phyloP scores from a whole-genome alignment of 1,284 basidiomycete species.

The Ganoderma multipileum region DNA sequence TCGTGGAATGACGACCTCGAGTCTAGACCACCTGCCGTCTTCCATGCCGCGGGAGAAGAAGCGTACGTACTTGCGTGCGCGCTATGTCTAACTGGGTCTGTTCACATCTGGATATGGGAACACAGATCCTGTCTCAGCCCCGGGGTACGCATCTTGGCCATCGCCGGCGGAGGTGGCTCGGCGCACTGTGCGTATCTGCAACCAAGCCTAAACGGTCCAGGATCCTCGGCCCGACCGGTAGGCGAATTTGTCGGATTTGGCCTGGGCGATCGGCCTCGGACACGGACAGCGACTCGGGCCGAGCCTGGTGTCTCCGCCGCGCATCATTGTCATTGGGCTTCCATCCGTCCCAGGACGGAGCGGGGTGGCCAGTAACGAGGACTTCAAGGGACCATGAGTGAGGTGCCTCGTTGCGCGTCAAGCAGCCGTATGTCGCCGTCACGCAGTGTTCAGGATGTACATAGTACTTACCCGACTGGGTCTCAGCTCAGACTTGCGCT shows the following conservation, averaged over 20 bases:
- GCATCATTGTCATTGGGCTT: background rate
- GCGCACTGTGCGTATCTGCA: background rate
- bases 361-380: background rate
- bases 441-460: background rate
- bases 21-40: background rate
- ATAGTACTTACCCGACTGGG: background rate
- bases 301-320: background rate
- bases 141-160: background rate
- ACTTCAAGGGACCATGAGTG: background rate
- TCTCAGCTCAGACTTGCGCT: background rate
- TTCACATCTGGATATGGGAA: background rate
- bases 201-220: background rate
- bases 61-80: background rate
- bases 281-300: background rate
- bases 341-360: background rate
- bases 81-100: background rate
- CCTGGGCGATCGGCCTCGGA: background rate
- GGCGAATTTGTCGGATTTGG: too few relatives aligned
- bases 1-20: background rate
- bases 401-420: background rate
- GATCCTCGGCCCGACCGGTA: background rate
- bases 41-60: constrained; percentile 2
- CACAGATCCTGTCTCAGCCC: background rate
- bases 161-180: background rate
- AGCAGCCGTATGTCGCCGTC: constrained; percentile 1